Percentiles rank a stretch among this genome's conserved stretches.
These are phyloP conservation scores for Aspergillus bridgeri DNA, from an alignment of 495 filamentous ascomycete genomes.

Conservation along the genomic window DNA sequence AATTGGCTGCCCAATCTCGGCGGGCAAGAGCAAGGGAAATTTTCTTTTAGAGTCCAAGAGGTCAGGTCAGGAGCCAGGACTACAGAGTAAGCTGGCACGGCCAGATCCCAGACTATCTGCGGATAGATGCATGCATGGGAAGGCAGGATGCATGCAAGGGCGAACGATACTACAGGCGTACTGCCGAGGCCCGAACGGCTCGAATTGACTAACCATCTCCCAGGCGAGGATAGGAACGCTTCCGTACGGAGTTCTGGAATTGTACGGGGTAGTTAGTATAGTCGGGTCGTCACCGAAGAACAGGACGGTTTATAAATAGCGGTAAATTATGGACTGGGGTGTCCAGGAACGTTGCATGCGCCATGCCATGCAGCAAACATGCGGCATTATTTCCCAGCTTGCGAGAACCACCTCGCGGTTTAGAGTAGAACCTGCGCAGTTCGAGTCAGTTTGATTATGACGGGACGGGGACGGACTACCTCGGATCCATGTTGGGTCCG, in stretches of 20 bases:
- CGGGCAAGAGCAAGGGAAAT: no score
- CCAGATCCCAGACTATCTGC: no score
- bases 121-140: neutral
- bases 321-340: neutral
- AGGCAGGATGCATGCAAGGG: neutral
- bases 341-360: neutral
- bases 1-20: neutral
- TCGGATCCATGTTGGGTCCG: no score
- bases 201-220: neutral
- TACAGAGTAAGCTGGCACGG: no score
- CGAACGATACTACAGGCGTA: neutral
- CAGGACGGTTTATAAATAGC: neutral
- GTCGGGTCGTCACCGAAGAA: no score
- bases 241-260: no score
- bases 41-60: neutral
- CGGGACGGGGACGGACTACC: conserved; percentile 1
- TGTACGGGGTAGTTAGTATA: no score
- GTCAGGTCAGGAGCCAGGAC: no score
- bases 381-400: neutral
- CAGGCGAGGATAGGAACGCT: no score
- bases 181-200: neutral
- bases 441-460: conserved; percentile 19
- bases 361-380: no score
- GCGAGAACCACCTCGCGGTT: neutral
- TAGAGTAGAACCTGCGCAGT: neutral